Evolutionary conservation across 495 filamentous ascomycete genomes (phyloP).

Genomic region (Talaromyces adpressus): DNA sequence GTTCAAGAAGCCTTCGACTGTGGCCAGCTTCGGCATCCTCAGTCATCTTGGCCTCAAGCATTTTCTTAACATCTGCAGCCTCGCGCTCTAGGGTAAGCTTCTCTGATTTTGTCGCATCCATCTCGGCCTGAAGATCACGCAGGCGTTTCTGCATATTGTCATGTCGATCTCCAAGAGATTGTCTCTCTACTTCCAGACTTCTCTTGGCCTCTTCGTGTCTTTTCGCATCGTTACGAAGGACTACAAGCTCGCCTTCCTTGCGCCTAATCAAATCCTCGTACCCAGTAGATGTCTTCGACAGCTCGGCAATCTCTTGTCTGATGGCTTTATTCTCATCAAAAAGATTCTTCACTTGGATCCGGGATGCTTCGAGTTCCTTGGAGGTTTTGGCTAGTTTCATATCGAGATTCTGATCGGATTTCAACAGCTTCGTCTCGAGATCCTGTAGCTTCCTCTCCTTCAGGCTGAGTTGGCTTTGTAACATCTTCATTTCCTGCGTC

Average conservation of each 20-base stretch:
- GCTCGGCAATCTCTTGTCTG: constrained; percentile 74
- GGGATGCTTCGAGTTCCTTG: constrained; percentile 72
- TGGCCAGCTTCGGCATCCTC: constrained; percentile 84
- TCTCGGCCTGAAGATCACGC: constrained; percentile 78
- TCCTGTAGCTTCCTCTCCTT: constrained; percentile 90
- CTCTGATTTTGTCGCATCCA: constrained; percentile 79
- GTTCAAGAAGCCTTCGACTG: constrained; percentile 77
- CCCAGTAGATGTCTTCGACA: constrained; percentile 85
- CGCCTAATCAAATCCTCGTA: constrained; percentile 89
- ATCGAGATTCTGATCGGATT: constrained; percentile 84
- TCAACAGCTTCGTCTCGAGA: constrained; percentile 74
- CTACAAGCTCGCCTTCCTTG: constrained; percentile 87
- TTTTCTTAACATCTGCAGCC: constrained; percentile 75
- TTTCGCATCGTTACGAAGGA: constrained; percentile 77
- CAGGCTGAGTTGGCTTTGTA: constrained; percentile 81
- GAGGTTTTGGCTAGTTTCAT: constrained; percentile 73
- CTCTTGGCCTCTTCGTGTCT: constrained; percentile 71
- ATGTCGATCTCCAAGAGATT: constrained; percentile 60
- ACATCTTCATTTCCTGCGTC: constrained; percentile 77
- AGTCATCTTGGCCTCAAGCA: constrained; percentile 81
- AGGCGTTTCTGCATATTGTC: constrained; percentile 73
- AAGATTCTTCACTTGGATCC: constrained; percentile 65
- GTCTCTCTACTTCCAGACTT: constrained; percentile 68
- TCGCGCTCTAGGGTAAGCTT: constrained; percentile 79
- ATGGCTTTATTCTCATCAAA: constrained; percentile 76